Conservation (phyloP, 768 basidiomycete genomes). For the Tylopilus subfusipes region DNA sequence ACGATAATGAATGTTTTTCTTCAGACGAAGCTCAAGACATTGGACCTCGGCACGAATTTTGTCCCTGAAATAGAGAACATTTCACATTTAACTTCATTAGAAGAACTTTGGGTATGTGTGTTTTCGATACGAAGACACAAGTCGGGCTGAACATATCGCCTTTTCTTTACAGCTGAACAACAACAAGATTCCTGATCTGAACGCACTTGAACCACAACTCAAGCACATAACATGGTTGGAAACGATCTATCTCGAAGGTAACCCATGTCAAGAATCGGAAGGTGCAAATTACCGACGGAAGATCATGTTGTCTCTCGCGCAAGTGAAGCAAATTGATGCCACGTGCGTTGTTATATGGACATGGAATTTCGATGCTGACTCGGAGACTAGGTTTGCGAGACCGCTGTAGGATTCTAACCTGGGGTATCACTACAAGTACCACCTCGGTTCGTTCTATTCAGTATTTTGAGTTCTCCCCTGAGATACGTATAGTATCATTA, state of each 20-base stretch:
- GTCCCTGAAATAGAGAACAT: slow-evolving; percentile 77
- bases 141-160: not conserved
- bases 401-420: slow-evolving; percentile 90
- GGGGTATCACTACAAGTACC: too few relatives aligned
- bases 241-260: slow-evolving; percentile 93
- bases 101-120: slow-evolving; percentile 86
- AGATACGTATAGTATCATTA: not conserved
- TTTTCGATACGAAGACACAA: not conserved
- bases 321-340: slow-evolving; percentile 92
- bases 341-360: slow-evolving; percentile 61
- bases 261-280: slow-evolving; percentile 84
- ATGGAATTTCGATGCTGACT: slow-evolving; percentile 1
- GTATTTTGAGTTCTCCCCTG: not conserved
- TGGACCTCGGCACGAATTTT: slow-evolving; percentile 88
- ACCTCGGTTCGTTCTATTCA: slow-evolving; percentile 38
- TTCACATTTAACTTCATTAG: slow-evolving; percentile 69
- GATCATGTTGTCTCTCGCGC: slow-evolving; percentile 82
- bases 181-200: slow-evolving; percentile 76
- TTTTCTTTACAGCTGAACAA: slow-evolving; percentile 66
- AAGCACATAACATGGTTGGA: slow-evolving; percentile 56
- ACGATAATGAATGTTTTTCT: not conserved
- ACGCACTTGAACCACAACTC: slow-evolving; percentile 65
- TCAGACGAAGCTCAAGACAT: slow-evolving; percentile 67
- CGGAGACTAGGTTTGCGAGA: slow-evolving; percentile 41
- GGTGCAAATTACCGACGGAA: slow-evolving; percentile 81